Conservation (phyloP, 257 asterid genomes). For the Petunia secreta region DNA sequence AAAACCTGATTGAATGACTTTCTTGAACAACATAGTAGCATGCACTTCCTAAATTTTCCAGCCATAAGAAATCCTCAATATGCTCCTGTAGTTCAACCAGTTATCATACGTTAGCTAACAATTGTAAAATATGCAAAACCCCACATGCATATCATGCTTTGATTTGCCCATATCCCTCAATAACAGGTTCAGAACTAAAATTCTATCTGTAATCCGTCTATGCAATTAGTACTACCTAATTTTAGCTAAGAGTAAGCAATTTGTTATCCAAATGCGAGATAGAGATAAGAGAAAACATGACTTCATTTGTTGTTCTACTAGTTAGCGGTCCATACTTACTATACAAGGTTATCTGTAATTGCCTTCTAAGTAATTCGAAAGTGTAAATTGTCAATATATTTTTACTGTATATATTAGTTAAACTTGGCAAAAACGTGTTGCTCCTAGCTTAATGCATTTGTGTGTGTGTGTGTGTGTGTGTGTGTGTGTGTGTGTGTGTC, state of each 20-base stretch:
- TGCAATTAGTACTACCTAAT: not conserved
- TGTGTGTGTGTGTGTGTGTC: too few species aligned
- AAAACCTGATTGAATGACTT: constrained; percentile 46
- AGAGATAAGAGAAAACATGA: not conserved
- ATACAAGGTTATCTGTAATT: not conserved
- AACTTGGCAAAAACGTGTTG: not conserved
- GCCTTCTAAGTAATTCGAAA: accelerated
- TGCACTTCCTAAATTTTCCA: constrained; percentile 67
- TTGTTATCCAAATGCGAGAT: not conserved
- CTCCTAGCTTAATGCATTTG: not conserved
- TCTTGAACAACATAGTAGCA: constrained; percentile 64
- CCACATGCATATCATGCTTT: not conserved
- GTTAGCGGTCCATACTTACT: not conserved
- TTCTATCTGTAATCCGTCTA: not conserved
- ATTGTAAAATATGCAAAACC: not conserved
- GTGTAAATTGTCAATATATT: not conserved
- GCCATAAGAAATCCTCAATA: constrained; percentile 44
- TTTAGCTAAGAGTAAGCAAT: not conserved
- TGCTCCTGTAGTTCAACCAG: constrained; percentile 33
- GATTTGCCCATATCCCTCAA: not conserved
- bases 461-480: not conserved
- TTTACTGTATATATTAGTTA: not conserved
- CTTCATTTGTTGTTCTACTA: not conserved
- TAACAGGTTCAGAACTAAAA: not conserved
- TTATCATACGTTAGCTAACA: not conserved